These are phyloP conservation scores for Fusarium irregulare DNA, from an alignment of 2,329 filamentous ascomycete genomes.

Conservation along the genomic window DNA sequence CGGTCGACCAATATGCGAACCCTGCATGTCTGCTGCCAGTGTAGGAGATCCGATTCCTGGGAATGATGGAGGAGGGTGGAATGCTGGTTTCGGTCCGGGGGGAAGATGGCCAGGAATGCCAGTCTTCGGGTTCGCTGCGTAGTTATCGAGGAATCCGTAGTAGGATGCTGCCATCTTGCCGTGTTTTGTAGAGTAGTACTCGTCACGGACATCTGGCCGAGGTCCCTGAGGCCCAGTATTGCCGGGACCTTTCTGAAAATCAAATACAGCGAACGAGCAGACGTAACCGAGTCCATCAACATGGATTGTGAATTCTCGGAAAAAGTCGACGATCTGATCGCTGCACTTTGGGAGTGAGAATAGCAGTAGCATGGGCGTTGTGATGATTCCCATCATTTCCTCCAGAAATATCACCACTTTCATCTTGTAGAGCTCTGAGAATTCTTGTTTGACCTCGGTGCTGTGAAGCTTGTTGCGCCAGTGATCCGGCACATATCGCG, in stretches of 20 bases:
- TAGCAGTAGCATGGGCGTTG: constrained; percentile 90
- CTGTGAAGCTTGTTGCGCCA: constrained; percentile 94
- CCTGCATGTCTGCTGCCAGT: constrained; percentile 66
- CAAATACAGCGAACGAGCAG: constrained; percentile 96
- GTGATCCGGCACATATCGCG: constrained; percentile 88
- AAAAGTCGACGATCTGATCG: constrained; percentile 96
- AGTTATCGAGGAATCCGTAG: constrained; percentile 94
- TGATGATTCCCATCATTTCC: constrained; percentile 90
- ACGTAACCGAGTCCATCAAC: constrained; percentile 96
- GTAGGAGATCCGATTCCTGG: constrained; percentile 75
- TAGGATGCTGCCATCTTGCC: constrained; percentile 99
- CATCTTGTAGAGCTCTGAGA: constrained; percentile 89
- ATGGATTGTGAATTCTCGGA: constrained; percentile 96
- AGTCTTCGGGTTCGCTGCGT: constrained; percentile 78
- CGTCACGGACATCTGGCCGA: constrained; percentile 78
- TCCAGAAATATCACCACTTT: constrained; percentile 92
- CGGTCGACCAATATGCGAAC: constrained; percentile 58
- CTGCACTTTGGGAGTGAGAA: constrained; percentile 88
- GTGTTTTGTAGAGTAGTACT: constrained; percentile 95
- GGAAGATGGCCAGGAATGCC: constrained; percentile 71
- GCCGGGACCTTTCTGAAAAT: constrained; percentile 85
- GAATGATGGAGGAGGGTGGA: constrained; percentile 81
- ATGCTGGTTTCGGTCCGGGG: constrained; percentile 64
- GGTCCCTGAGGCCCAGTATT: constrained; percentile 54
- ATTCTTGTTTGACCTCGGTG: constrained; percentile 91